Evolutionary conservation across 495 filamentous ascomycete genomes (phyloP).

Genomic region (Tuber borchii): DNA sequence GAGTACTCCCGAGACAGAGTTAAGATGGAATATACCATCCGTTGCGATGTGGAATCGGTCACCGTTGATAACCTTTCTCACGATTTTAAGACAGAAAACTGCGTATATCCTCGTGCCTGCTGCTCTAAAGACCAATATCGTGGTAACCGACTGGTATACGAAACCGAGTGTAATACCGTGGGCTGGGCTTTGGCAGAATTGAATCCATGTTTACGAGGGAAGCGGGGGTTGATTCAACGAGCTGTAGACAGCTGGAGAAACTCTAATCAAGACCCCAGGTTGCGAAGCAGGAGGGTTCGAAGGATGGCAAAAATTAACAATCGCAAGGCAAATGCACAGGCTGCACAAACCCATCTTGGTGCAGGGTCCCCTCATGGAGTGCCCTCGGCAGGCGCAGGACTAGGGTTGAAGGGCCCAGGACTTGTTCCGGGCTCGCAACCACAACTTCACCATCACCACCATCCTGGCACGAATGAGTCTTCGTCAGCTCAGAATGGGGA

Average conservation of each 20-base stretch:
- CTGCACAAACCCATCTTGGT: constrained; percentile 43
- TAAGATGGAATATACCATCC: constrained; percentile 99
- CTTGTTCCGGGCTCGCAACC: constrained; percentile 44
- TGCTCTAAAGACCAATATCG: constrained; percentile 92
- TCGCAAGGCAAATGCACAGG: constrained; percentile 58
- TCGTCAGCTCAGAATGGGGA: constrained; percentile 51
- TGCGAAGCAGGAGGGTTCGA: constrained; percentile 84
- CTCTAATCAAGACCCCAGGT: constrained; percentile 88
- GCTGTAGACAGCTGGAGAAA: constrained; percentile 98
- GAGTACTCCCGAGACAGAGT: constrained; percentile 96
- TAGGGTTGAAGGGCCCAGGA: constrained; percentile 42
- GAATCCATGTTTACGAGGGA: constrained; percentile 82
- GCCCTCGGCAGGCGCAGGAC: constrained; percentile 30
- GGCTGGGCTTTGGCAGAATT: constrained; percentile 93
- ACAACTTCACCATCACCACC: constrained; percentile 74
- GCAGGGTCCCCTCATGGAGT: constrained; percentile 36
- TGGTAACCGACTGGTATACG: constrained; percentile 89
- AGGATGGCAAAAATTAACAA: constrained; percentile 92
- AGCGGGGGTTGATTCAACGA: constrained; percentile 89
- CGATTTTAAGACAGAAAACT: constrained; percentile 96
- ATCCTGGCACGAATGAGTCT: constrained; percentile 56
- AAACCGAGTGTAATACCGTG: constrained; percentile 97
- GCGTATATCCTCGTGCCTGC: constrained; percentile 93
- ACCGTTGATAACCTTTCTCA: constrained; percentile 73
- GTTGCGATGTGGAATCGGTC: constrained; percentile 95